Conservation (phyloP, 2,329 filamentous ascomycete genomes). For the Drechslerella dactyloides region DNA sequence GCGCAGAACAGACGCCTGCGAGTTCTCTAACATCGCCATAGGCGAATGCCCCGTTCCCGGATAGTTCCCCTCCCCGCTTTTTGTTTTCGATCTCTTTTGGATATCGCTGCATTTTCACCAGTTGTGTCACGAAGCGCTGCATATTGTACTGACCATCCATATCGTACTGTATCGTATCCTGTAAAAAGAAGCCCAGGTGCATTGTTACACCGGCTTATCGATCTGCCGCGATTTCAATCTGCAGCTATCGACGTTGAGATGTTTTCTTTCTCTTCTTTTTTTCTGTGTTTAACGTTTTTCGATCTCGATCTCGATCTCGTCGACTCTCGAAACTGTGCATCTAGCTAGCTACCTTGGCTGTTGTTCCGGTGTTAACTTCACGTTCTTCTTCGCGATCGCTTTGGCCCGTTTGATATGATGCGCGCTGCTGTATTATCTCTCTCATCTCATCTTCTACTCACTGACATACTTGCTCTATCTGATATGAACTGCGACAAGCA, state of each 20-base stretch:
- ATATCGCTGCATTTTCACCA: conserved; percentile 11
- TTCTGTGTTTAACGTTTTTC: conserved; percentile 12
- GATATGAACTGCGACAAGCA: neutral
- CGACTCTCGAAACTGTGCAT: too few relatives aligned
- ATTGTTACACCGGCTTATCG: too few relatives aligned
- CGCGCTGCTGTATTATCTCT: conserved; percentile 10
- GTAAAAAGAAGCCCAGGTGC: conserved; percentile 37
- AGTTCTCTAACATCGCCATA: too few relatives aligned
- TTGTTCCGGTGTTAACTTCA: too few relatives aligned
- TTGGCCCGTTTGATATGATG: conserved; percentile 15
- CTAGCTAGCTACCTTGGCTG: too few relatives aligned
- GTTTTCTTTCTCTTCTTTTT: neutral
- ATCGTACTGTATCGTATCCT: conserved; percentile 9
- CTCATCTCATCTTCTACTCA: conserved; percentile 3
- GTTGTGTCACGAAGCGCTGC: conserved; percentile 38
- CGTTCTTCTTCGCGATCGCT: conserved; percentile 8
- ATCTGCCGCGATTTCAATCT: too few relatives aligned
- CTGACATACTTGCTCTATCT: neutral
- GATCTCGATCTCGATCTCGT: too few relatives aligned
- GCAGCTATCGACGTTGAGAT: too few relatives aligned
- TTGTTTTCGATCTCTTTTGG: conserved; percentile 16
- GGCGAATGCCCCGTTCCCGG: conserved; percentile 29
- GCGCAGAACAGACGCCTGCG: conserved; percentile 21
- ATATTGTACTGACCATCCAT: conserved; percentile 17
- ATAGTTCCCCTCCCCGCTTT: conserved; percentile 6